Conservation (phyloP, 805 yeast genomes). For the Starmerella kuoi region DNA sequence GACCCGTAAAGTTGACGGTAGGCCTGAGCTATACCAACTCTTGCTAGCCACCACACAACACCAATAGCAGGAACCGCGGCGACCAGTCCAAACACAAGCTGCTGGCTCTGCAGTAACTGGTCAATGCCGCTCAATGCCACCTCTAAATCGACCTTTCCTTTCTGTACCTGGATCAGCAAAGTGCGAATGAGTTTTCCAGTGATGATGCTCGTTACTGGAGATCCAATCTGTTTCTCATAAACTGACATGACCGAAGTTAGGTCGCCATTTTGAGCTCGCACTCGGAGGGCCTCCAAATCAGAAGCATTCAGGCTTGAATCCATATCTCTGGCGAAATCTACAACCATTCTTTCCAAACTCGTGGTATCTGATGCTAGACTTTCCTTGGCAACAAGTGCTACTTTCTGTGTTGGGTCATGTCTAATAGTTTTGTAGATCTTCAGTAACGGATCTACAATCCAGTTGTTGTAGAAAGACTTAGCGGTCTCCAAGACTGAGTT, state of each 20-base stretch:
- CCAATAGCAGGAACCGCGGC: slow-evolving; percentile 61
- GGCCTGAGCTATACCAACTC: neutral
- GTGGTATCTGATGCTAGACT: slow-evolving; percentile 66
- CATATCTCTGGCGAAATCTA: slow-evolving; percentile 45
- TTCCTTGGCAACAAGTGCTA: slow-evolving; percentile 68
- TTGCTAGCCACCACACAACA: slow-evolving; percentile 28
- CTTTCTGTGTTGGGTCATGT: slow-evolving; percentile 61
- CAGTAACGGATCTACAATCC: slow-evolving; percentile 68
- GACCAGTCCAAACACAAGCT: slow-evolving; percentile 81
- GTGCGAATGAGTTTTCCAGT: slow-evolving; percentile 65
- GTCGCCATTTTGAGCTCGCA: slow-evolving; percentile 52
- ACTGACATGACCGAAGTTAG: slow-evolving; percentile 64
- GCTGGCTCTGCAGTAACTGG: slow-evolving; percentile 76
- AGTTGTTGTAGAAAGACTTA: slow-evolving; percentile 58
- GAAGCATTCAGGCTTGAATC: slow-evolving; percentile 12
- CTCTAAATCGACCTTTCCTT: slow-evolving; percentile 90
- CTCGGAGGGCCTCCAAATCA: slow-evolving; percentile 15
- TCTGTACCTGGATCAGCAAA: slow-evolving; percentile 81
- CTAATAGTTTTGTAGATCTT: slow-evolving; percentile 69
- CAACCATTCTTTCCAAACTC: slow-evolving; percentile 78
- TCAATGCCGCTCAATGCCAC: slow-evolving; percentile 86
- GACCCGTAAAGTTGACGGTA: slow-evolving; percentile 4
- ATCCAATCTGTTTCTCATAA: slow-evolving; percentile 63
- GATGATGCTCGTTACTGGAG: slow-evolving; percentile 52
- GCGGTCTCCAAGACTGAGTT: slow-evolving; percentile 52